A percentile compares a stretch with the other conserved stretches of the same genome.
Evolutionary conservation across 2,329 filamentous ascomycete species (phyloP).

Genomic region (Aschersonia sp.): DNA sequence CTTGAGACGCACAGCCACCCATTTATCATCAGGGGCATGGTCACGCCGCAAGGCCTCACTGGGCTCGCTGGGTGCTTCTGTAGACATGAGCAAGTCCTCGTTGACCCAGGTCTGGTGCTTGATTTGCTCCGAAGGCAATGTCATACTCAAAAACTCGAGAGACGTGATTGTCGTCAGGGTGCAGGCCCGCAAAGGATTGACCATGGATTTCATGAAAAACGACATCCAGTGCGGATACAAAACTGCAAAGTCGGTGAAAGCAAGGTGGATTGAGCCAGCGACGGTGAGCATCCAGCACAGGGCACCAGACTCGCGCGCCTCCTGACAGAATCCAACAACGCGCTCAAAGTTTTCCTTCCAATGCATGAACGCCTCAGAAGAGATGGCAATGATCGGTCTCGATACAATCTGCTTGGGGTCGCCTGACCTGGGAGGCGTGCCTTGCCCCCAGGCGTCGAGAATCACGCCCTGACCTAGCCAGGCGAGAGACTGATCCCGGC

Average conservation of each 20-base stretch:
- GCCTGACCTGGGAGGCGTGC: slow-evolving; percentile 27
- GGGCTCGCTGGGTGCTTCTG: slow-evolving; percentile 19
- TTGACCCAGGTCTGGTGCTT: slow-evolving; percentile 36
- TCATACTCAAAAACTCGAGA: slow-evolving; percentile 45
- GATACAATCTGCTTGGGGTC: slow-evolving; percentile 27
- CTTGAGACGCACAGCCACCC: slow-evolving; percentile 39
- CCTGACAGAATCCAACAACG: slow-evolving; percentile 39
- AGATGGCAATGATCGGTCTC: slow-evolving; percentile 46
- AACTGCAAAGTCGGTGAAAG: slow-evolving; percentile 51
- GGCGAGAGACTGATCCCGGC: slow-evolving; percentile 35
- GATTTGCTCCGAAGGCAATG: slow-evolving; percentile 31
- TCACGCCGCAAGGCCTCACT: slow-evolving; percentile 32
- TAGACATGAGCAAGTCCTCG: slow-evolving; percentile 33
- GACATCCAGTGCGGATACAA: slow-evolving; percentile 46
- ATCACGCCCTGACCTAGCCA: slow-evolving; percentile 50
- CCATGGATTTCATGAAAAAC: slow-evolving; percentile 44
- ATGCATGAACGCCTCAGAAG: slow-evolving; percentile 56
- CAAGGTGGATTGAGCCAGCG: slow-evolving; percentile 48
- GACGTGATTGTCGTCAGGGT: slow-evolving; percentile 48
- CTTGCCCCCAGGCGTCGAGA: slow-evolving; percentile 50
- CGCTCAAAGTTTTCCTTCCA: slow-evolving; percentile 50
- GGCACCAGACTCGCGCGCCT: slow-evolving; percentile 31
- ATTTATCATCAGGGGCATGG: slow-evolving; percentile 41
- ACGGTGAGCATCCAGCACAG: slow-evolving; percentile 36
- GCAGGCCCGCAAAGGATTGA: slow-evolving; percentile 47